Evolutionary conservation across 345 rosid genomes (phyloP), one percentile per base, ranked within the genome.

Genomic region (Salix purpurea): DNA sequence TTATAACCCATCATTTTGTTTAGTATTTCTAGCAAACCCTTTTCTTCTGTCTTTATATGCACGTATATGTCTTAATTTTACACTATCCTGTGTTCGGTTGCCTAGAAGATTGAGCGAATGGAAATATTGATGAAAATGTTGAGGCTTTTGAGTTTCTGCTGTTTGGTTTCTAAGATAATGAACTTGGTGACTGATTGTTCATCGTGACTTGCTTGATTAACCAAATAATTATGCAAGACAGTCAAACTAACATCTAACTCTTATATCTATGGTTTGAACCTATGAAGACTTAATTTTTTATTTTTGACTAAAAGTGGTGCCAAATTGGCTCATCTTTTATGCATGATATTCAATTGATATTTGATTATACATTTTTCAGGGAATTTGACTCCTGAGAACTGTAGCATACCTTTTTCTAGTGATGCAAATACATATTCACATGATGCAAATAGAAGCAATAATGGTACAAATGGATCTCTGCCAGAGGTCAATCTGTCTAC

Each of bases 401-500:
- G 65, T 70, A 82, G 74, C 77, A 28, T 24, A 68, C 9, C 70
- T 65, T 54, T 48, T 60, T 36, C 74, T 42, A 67, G 71, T 67
- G 76, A 46, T 30, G 32, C 32, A 30, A 30, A 73, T 60, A 32
- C 58, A 1, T 26, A 44, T 74, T 78, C 83, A 28, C 28, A 23
- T 12, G 70, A 36, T 39, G 44, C 65, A 76, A 75, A 77, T 70
- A 36, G 54, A 54, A 74, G 78, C 39, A 40, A 76, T 68, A 78
- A 78, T 50, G 12, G 28, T 66, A 65, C 85, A 75, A 72, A 79
- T 67, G 84, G 81, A 40, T 50, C 83, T 79, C 79, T 86, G 61
- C 65, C 85, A 19, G 87, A 85, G 81, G 66, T 75, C 77, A 79
- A 83, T 70, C 74, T 79, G 64, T 78, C 88, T 61, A 73, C 71